phyloP scores from a whole-genome alignment of 768 basidiomycete genomes.

The Leucocoprinus birnbaumii region DNA sequence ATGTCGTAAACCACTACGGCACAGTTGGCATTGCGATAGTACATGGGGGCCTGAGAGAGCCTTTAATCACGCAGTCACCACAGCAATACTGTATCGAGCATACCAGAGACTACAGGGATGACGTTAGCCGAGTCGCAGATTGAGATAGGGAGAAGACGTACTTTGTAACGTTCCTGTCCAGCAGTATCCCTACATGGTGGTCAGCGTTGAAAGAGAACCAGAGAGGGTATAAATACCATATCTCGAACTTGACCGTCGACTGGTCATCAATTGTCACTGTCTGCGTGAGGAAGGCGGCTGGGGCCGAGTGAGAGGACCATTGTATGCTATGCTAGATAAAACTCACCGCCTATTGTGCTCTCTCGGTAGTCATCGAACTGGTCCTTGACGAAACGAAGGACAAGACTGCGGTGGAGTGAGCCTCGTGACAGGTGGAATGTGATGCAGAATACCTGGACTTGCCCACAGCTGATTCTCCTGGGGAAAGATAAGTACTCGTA shows the following conservation, averaged over 20 bases:
- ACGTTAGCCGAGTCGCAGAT: conserved; percentile 14
- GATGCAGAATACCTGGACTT: conserved; percentile 72
- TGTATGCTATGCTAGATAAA: conserved; percentile 11
- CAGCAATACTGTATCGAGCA: conserved; percentile 33
- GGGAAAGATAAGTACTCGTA: conserved; percentile 14
- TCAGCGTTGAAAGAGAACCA: conserved; percentile 10
- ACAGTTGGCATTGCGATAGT: conserved; percentile 93
- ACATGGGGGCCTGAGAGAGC: conserved; percentile 78
- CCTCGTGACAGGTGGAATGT: conserved; percentile 18
- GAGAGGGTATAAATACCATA: conserved; percentile 57
- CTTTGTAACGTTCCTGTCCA: conserved; percentile 95
- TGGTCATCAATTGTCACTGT: conserved; percentile 89
- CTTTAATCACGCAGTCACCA: conserved; percentile 11
- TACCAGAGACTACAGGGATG: conserved; percentile 34
- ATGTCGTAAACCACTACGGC: conserved; percentile 97
- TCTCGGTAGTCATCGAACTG: conserved; percentile 96
- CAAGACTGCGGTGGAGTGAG: conserved; percentile 58
- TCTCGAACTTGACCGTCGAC: conserved; percentile 96
- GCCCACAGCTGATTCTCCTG: conserved; percentile 97
- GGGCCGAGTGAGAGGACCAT: conserved; percentile 15
- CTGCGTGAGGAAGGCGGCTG: conserved; percentile 98
- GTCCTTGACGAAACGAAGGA: conserved; percentile 94
- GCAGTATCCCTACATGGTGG: conserved; percentile 77
- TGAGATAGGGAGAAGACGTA: conserved; percentile 25
- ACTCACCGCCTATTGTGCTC: conserved; percentile 85